Conservation (phyloP, 257 asterid species). For the Solanum sparsipilum region DNA sequence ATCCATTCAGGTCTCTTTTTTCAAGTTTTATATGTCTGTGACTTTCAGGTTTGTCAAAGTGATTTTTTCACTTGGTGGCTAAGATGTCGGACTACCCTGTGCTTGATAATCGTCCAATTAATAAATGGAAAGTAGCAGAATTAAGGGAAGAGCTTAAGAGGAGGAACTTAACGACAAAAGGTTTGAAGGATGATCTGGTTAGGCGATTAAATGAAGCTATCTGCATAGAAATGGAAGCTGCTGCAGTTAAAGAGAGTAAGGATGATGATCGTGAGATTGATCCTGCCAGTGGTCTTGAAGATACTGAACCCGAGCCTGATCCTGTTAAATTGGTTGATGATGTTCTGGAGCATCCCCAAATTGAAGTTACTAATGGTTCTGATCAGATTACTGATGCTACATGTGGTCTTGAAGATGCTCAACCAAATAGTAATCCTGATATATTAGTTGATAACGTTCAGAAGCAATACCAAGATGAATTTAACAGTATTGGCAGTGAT, state of each 20-base stretch:
- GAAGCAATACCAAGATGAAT: background rate
- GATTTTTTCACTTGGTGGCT: background rate
- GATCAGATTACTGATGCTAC: background rate
- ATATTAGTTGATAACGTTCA: background rate
- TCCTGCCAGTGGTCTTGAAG: background rate
- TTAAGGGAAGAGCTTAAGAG: slow-evolving; percentile 34
- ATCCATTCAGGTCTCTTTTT: background rate
- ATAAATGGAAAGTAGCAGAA: slow-evolving; percentile 33
- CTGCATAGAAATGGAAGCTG: slow-evolving; percentile 9
- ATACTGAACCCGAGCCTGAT: background rate
- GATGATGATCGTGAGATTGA: background rate
- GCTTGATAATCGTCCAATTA: slow-evolving; percentile 28
- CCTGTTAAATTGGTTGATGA: background rate
- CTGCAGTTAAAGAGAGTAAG: background rate
- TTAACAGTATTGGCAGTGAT: background rate
- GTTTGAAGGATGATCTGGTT: slow-evolving; percentile 33
- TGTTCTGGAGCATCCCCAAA: background rate
- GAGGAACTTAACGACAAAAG: slow-evolving; percentile 15
- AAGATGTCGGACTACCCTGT: slow-evolving; percentile 16
- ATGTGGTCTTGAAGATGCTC: background rate
- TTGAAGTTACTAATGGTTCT: background rate
- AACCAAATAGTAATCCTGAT: background rate
- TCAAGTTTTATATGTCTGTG: background rate
- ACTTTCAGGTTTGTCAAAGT: background rate
- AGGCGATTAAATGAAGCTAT: slow-evolving; percentile 26